Conservation (phyloP, 257 asterid species). For the Plantago elongata region DNA sequence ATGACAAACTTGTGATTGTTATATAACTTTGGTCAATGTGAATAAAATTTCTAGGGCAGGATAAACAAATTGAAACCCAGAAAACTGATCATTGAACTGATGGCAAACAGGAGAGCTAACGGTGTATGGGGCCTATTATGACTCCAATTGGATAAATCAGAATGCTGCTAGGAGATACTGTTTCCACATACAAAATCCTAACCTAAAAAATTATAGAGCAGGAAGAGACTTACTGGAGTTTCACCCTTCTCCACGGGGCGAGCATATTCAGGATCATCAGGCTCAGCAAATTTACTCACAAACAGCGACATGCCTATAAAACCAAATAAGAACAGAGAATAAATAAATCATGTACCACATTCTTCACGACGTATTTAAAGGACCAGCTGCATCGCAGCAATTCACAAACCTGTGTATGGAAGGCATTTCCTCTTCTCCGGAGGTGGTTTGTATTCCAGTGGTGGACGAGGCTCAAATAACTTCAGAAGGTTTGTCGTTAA, state of each 20-base stretch:
- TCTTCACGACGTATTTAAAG: background rate
- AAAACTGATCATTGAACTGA: too few species aligned
- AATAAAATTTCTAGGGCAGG: too few species aligned
- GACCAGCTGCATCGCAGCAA: slow-evolving; percentile 17
- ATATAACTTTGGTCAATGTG: too few species aligned
- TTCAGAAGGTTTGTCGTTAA: slow-evolving; percentile 77
- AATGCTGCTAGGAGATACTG: too few species aligned
- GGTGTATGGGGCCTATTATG: too few species aligned
- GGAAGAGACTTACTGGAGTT: slow-evolving; percentile 63
- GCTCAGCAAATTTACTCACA: slow-evolving; percentile 72
- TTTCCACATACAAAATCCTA: too few species aligned
- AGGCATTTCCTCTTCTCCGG: slow-evolving; percentile 97
- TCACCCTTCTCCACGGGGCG: slow-evolving; percentile 84
- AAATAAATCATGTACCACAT: slow-evolving; percentile 1
- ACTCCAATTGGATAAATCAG: too few species aligned
- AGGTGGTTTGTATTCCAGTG: slow-evolving; percentile 91
- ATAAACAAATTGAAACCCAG: too few species aligned
- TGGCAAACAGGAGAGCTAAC: too few species aligned
- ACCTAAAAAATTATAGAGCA: background rate
- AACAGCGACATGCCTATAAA: slow-evolving; percentile 78
- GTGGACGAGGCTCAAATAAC: slow-evolving; percentile 92
- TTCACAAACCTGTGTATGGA: slow-evolving; percentile 60
- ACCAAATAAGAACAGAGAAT: background rate
- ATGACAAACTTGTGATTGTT: too few species aligned
- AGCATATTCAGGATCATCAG: slow-evolving; percentile 84